These are phyloP conservation scores for Smittium mucronatum DNA, from an alignment of 371 early-diverging fungal species.

Conservation along the genomic window DNA sequence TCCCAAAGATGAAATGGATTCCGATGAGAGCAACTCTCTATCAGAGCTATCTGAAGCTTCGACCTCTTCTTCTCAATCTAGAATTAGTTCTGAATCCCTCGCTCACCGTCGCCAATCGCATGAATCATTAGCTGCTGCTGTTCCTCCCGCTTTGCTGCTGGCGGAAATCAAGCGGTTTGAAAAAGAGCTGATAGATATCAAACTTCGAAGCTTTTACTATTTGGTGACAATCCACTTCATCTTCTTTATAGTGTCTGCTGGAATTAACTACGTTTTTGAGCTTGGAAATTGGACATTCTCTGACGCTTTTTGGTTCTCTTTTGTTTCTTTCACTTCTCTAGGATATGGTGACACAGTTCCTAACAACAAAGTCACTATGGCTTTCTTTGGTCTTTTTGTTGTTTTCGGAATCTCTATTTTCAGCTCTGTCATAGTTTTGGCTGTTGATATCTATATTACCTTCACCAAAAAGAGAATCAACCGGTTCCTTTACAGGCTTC, in stretches of 20 bases:
- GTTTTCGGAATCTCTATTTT: background rate
- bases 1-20: background rate
- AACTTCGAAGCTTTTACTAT: background rate
- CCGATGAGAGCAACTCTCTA: background rate
- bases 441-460: background rate
- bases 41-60: background rate
- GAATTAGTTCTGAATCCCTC: background rate
- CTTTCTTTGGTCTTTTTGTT: background rate
- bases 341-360: slow-evolving; percentile 28
- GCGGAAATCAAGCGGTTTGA: background rate
- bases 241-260: background rate
- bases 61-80: background rate
- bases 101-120: background rate
- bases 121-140: background rate
- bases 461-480: background rate
- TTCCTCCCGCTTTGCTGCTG: background rate
- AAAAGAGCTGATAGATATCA: background rate
- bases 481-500: background rate
- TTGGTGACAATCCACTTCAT: background rate
- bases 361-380: slow-evolving; percentile 20
- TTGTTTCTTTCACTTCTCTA: slow-evolving; percentile 28
- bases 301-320: slow-evolving; percentile 31
- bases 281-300: slow-evolving; percentile 22
- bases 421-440: background rate
- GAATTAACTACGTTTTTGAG: slow-evolving; percentile 9